Evolutionary conservation across 345 rosid genomes (phyloP).

Genomic region (Psidium guajava): DNA sequence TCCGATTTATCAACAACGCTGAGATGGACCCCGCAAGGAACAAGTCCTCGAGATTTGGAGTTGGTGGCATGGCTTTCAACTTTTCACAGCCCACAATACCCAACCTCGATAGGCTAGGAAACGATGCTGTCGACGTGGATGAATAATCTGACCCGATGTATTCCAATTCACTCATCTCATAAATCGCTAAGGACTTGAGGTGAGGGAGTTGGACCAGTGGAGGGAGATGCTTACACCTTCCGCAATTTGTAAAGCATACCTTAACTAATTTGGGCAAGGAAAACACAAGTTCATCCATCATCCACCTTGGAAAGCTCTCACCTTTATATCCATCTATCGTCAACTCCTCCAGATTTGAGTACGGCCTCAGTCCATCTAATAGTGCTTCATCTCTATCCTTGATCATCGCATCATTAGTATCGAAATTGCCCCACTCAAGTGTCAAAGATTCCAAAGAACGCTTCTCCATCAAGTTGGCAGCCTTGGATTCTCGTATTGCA

Average conservation of each 20-base stretch:
- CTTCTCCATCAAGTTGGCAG: background rate
- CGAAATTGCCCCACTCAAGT: accelerated
- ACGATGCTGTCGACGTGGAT: too few relatives aligned
- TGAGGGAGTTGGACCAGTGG: too few relatives aligned
- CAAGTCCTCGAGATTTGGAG: too few relatives aligned
- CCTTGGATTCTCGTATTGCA: background rate
- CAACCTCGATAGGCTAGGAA: too few relatives aligned
- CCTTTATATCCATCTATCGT: accelerated
- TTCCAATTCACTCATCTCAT: too few relatives aligned
- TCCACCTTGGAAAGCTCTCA: background rate
- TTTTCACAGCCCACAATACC: accelerated
- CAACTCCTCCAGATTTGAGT: background rate
- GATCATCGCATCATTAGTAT: accelerated
- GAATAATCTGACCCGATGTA: too few relatives aligned
- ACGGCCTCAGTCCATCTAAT: background rate
- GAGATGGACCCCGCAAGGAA: accelerated
- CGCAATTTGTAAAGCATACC: accelerated
- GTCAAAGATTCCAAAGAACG: background rate
- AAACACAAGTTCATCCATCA: background rate
- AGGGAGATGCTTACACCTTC: too few relatives aligned
- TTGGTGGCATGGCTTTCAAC: too few relatives aligned
- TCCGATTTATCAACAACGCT: too few relatives aligned
- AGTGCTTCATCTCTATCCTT: accelerated
- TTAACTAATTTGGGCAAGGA: background rate
- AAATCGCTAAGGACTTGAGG: too few relatives aligned